Base-by-base conservation (phyloP, 202 grass and related monocot genomes). In the Brachypodium distachyon region DNA sequence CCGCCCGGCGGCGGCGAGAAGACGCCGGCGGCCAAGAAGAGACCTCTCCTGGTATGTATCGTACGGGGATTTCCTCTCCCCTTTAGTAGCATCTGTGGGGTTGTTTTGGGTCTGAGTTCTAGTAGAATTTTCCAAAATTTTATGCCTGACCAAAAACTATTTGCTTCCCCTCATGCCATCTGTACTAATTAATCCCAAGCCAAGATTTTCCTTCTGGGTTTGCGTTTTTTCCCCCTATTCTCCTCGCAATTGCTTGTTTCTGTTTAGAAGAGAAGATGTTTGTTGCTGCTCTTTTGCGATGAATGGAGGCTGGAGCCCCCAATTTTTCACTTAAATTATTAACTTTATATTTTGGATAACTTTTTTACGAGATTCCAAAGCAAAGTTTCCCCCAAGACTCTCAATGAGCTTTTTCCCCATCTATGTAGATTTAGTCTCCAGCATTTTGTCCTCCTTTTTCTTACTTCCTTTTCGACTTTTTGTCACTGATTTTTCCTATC, bases 1-100 rank as follows among this genome's bases (percentile, higher is more conserved):
- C 52, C 27, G 9, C 53, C 44, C 9, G 60, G 17, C 70, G 33
- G 32, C 25, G 78, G 60, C 19, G 82, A 78, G 1, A 67, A 77
- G 78, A 60, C 39, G 73, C 33, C 66, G 51, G 61, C 18, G 44
- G 42, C 23, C 78, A 85, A 74, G 78, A 72, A 21, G 82, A 84
- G 38, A 1, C 77, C 70, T 61, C 82, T 86, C 32, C 43, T 86
- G 78, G 87, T 89, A 78, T 10, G 12, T 0, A 43, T 1, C 38
- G n/a, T n/a, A n/a, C n/a, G n/a, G n/a, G n/a, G n/a, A n/a, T 25
- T 12, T 26, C 32, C 4, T 73, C 32, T 17, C 18, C 51, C 19
- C 4, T 12, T 60, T 27, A n/a, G n/a, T 23, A 64, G n/a, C 21
- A 18, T 71, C 36, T 43, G 5, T 14, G 10, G n/a, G 49, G 9